Base-by-base conservation (phyloP, 768 basidiomycete species). In the Rickenella mellea region DNA sequence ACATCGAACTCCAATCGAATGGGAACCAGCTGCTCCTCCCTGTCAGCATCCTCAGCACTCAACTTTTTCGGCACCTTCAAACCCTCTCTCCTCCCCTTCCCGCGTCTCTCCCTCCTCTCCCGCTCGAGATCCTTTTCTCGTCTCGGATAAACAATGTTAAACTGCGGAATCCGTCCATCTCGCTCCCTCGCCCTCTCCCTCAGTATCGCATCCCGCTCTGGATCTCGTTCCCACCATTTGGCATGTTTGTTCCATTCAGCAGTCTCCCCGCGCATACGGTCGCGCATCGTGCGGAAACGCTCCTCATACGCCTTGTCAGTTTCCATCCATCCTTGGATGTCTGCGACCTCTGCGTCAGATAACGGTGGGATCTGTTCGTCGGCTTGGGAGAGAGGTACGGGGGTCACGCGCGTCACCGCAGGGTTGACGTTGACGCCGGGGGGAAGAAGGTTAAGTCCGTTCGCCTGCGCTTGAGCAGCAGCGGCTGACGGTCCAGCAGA, bases 1-100 rank as follows among this genome's bases (percentile, higher is more conserved):
- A 93, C 83, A 52, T 99, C 96, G 53, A 97, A 81, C 59, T 99
- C 96, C 40, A 99, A 68, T n/a, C 96, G 78, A 29, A 99, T 83
- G 3, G 96, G 96, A 4, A 98, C 83, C 21, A 99, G 81, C 51
- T 79, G 72, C 55, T 99, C 96, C 10, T 75, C 71, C 21, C 71
- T 67, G 49, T 78, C 71, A 5, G 74, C 74, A 26, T 80, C 71
- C 40, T 76, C 71, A 5, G 65, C 53, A 6, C 68, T 62, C 19
- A 86, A 53, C 50, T 70, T 76, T 42, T 78, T 66, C 10, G 87
- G 86, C 87, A 89, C 67, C 58, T 70, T 77, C 53, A 89, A 59
- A 17, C 83, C 83, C 55, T 86, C 83, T 39, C 82, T 67, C 53
- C 66, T 73, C 17, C 73, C 70, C 10, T 63, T 60, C 56, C 78